Evolutionary conservation across 2,329 filamentous ascomycete genomes (phyloP).

Genomic region (Blastomyces silverae): DNA sequence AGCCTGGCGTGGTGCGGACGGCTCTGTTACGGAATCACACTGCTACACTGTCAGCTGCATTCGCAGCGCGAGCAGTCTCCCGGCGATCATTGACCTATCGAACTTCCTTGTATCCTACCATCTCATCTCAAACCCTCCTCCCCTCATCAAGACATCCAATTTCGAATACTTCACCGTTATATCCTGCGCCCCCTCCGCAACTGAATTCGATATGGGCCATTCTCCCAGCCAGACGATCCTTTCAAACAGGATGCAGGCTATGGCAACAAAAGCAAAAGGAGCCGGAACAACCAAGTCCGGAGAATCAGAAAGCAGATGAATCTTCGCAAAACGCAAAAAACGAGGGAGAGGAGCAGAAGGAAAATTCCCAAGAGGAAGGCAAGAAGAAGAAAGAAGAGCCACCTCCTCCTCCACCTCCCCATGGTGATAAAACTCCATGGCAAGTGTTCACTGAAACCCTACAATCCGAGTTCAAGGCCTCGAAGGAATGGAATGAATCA

Average conservation of each 20-base stretch:
- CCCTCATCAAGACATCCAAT: slow-evolving; percentile 28
- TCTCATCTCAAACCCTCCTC: slow-evolving; percentile 31
- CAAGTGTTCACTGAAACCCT: slow-evolving; percentile 98
- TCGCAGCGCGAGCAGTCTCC: slow-evolving; percentile 27
- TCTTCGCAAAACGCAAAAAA: slow-evolving; percentile 44
- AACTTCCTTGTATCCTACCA: slow-evolving; percentile 27
- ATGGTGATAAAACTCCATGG: slow-evolving; percentile 97
- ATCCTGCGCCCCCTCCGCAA: slow-evolving; percentile 32
- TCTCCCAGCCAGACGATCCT: slow-evolving; percentile 34
- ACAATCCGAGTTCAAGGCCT: slow-evolving; percentile 85
- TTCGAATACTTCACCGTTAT: slow-evolving; percentile 36
- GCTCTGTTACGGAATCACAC: slow-evolving; percentile 33
- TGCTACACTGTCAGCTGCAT: slow-evolving; percentile 29
- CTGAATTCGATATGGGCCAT: slow-evolving; percentile 33
- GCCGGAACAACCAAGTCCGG: slow-evolving; percentile 38
- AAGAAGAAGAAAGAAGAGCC: slow-evolving; percentile 56
- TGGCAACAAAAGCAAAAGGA: slow-evolving; percentile 38
- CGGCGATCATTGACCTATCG: slow-evolving; percentile 33
- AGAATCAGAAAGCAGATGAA: slow-evolving; percentile 32
- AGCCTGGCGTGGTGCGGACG: slow-evolving; percentile 34
- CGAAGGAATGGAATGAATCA: slow-evolving; percentile 98
- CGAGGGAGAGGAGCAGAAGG: slow-evolving; percentile 41
- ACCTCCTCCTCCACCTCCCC: slow-evolving; percentile 89
- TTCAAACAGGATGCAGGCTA: slow-evolving; percentile 32
- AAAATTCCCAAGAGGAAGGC: slow-evolving; percentile 39